Evolutionary conservation across 2,329 filamentous ascomycete species (phyloP).

Genomic region (Aspergillus pseudoterreus): DNA sequence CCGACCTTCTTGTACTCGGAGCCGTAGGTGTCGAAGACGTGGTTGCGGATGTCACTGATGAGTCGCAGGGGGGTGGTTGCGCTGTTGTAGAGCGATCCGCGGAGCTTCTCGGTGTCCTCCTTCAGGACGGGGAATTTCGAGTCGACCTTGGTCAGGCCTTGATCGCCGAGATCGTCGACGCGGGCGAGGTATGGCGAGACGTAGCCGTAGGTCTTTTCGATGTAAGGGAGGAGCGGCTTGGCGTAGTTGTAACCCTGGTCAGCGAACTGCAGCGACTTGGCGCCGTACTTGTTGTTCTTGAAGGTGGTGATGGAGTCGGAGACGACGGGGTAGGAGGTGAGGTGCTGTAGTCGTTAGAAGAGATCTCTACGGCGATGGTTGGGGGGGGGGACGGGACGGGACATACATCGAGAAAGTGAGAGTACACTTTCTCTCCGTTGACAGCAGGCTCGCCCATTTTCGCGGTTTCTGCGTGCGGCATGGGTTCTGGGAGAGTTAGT

Average conservation of each 20-base stretch:
- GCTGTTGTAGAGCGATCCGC: constrained; percentile 59
- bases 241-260: constrained; percentile 71
- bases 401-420: constrained; percentile 44
- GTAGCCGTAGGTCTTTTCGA: constrained; percentile 68
- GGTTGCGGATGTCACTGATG: constrained; percentile 53
- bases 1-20: constrained; percentile 47
- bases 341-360: constrained; percentile 57
- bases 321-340: constrained; percentile 79
- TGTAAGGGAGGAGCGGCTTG: constrained; percentile 68
- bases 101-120: constrained; percentile 69
- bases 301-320: constrained; percentile 73
- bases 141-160: constrained; percentile 67
- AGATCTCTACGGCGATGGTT: constrained; percentile 15
- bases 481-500: constrained; percentile 19
- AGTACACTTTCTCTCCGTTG: constrained; percentile 49
- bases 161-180: constrained; percentile 73
- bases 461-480: constrained; percentile 49
- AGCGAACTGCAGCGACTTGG: constrained; percentile 74
- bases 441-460: constrained; percentile 46
- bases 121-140: constrained; percentile 68
- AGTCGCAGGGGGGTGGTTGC: constrained; percentile 62
- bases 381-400: constrained; percentile 9
- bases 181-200: constrained; percentile 80
- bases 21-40: constrained; percentile 41
- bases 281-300: constrained; percentile 77